A percentile compares a stretch with the other conserved stretches of the same genome.
These are phyloP conservation scores for Copromyces sp. DNA, from an alignment of 495 filamentous ascomycete genomes.

Conservation along the genomic window DNA sequence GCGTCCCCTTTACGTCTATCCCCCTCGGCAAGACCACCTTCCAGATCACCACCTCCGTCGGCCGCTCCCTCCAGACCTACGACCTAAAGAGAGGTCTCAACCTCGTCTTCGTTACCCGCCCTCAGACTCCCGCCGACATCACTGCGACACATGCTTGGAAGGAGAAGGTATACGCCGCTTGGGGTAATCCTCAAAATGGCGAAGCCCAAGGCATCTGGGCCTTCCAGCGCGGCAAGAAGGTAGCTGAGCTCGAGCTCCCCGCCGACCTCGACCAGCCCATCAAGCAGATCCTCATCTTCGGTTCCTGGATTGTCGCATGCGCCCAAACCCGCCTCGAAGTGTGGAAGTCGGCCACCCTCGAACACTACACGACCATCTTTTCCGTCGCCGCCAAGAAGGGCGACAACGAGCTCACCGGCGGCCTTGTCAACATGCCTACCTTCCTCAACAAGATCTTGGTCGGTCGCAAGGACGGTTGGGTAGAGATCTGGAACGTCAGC, in stretches of 20 bases:
- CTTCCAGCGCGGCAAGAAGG: constrained; percentile 85
- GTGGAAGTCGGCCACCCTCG: constrained; percentile 75
- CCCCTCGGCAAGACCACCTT: constrained; percentile 89
- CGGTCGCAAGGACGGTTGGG: constrained; percentile 72
- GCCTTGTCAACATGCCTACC: constrained; percentile 75
- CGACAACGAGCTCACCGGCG: constrained; percentile 54
- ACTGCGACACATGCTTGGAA: constrained; percentile 85
- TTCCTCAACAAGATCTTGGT: constrained; percentile 93
- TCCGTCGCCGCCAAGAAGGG: constrained; percentile 34
- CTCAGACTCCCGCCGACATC: constrained; percentile 75
- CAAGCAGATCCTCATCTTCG: constrained; percentile 69
- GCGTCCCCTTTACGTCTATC: constrained; percentile 77
- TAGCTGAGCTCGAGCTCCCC: constrained; percentile 60
- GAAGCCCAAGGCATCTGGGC: constrained; percentile 71
- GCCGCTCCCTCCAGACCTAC: constrained; percentile 84
- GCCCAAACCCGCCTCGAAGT: constrained; percentile 67
- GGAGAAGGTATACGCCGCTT: constrained; percentile 77
- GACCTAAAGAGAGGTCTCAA: constrained; percentile 82
- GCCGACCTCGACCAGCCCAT: constrained; percentile 54
- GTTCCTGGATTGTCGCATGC: constrained; percentile 82
- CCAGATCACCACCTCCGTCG: constrained; percentile 92
- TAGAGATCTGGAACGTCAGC: constrained; percentile 96
- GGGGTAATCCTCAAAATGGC: constrained; percentile 47
- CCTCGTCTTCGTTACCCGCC: constrained; percentile 82
- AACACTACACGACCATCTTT: constrained; percentile 80